Percentiles rank a stretch among this genome's conserved stretches.
Evolutionary conservation across 169 alveolate genomes (phyloP).

Genomic region (Plasmodium coatneyi): DNA sequence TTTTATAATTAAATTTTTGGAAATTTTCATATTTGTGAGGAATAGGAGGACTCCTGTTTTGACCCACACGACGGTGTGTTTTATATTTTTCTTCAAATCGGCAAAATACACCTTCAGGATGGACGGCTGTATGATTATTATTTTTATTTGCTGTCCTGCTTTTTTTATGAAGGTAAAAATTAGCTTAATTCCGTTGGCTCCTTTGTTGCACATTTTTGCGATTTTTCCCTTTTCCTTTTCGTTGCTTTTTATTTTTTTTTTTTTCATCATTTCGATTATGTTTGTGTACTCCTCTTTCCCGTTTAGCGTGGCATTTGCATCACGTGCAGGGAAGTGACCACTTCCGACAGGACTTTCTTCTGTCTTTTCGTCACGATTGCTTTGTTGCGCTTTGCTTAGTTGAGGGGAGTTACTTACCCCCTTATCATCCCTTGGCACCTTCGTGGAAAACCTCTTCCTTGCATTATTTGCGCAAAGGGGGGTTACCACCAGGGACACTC

Average conservation of each 20-base stretch:
- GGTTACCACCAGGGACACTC: neutral
- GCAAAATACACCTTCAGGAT: constrained; percentile 10
- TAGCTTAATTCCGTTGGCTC: constrained; percentile 1
- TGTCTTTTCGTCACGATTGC: neutral
- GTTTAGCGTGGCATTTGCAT: neutral
- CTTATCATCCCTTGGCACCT: neutral
- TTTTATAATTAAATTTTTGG: constrained; percentile 82
- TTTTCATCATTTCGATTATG: constrained; percentile 23
- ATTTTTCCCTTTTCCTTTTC: constrained; percentile 11
- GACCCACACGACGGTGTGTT: constrained; percentile 86
- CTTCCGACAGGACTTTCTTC: neutral
- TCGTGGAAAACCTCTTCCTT: neutral
- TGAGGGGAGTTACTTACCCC: neutral
- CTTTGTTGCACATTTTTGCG: neutral
- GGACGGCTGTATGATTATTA: constrained; percentile 43
- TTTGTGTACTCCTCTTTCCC: neutral
- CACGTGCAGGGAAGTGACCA: neutral
- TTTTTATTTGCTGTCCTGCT: neutral
- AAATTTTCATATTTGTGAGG: constrained; percentile 84
- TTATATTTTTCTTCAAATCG: constrained; percentile 23
- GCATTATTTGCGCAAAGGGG: neutral
- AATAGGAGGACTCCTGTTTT: constrained; percentile 84
- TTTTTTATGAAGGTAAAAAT: neutral
- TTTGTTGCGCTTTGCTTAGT: neutral
- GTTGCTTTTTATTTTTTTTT: too few relatives aligned